These are phyloP conservation scores for Trametes versicolor DNA, from an alignment of 1,284 basidiomycete species.

Conservation along the genomic window DNA sequence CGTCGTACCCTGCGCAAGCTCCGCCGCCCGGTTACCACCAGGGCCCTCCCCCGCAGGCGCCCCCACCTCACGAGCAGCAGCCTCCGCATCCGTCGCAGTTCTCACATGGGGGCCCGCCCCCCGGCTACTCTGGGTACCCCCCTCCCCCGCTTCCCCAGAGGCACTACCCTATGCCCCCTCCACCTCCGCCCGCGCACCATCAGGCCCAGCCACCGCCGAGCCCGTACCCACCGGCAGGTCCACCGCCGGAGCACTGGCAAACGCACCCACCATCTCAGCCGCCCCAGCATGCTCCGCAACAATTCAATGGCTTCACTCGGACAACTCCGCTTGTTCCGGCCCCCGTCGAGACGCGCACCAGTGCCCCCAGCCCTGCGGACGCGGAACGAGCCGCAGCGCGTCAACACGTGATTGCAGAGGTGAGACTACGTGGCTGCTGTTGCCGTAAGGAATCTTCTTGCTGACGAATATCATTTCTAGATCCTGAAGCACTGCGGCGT, in stretches of 20 bases:
- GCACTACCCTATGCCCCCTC: conserved; percentile 40
- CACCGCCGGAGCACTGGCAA: conserved; percentile 48
- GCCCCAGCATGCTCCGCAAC: conserved; percentile 34
- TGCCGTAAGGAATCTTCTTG: not conserved
- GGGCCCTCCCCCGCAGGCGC: conserved; percentile 33
- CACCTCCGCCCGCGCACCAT: conserved; percentile 40
- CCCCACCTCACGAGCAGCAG: conserved; percentile 39
- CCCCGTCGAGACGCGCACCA: conserved; percentile 45
- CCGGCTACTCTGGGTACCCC: conserved; percentile 39
- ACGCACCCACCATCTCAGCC: conserved; percentile 42
- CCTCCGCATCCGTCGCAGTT: conserved; percentile 40
- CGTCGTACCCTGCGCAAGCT: conserved; percentile 42
- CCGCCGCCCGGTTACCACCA: conserved; percentile 41
- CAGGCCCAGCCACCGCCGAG: conserved; percentile 40
- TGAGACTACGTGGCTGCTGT: conserved; percentile 5
- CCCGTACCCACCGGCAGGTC: conserved; percentile 43
- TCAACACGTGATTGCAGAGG: conserved; percentile 39
- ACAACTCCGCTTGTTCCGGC: conserved; percentile 48
- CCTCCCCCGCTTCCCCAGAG: conserved; percentile 37
- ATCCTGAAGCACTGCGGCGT: conserved; percentile 68
- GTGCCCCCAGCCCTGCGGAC: conserved; percentile 29
- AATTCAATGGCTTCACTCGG: conserved; percentile 38
- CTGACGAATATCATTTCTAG: conserved; percentile 45
- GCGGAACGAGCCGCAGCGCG: conserved; percentile 35
- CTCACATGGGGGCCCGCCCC: conserved; percentile 34